phyloP scores from a whole-genome alignment of 2,329 filamentous ascomycete species.

The Aspergillus carbonarius region DNA sequence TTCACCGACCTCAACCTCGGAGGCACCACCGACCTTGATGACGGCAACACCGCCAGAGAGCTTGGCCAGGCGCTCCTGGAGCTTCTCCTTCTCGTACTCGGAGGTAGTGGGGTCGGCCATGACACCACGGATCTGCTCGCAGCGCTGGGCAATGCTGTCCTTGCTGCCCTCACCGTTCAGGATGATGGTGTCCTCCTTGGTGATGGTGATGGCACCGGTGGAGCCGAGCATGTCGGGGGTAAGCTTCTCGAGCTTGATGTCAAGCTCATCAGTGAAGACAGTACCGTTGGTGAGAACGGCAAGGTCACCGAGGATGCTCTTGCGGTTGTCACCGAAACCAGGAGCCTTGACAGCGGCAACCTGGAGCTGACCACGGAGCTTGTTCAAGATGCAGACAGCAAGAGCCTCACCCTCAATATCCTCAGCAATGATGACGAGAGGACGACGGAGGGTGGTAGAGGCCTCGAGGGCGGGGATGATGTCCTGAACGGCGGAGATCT shows the following conservation, averaged over 20 bases:
- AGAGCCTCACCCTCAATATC: constrained; percentile 98
- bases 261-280: constrained; percentile 97
- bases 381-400: constrained; percentile 99
- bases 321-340: constrained; percentile 99
- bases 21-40: constrained; percentile 97
- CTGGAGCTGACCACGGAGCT: constrained; percentile 98
- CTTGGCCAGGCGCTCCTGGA: constrained; percentile 99
- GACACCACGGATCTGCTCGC: constrained; percentile 98
- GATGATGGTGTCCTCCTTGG: constrained; percentile 99
- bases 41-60: constrained; percentile 98
- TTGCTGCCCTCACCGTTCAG: constrained; percentile 96
- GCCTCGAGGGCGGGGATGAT: constrained; percentile 97
- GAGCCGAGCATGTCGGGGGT: constrained; percentile 94
- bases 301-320: constrained; percentile 97
- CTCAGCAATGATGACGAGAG: constrained; percentile 97
- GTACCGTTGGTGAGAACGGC: constrained; percentile 94
- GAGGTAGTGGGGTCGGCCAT: constrained; percentile 91
- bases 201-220: constrained; percentile 98
- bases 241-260: constrained; percentile 98
- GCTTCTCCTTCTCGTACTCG: constrained; percentile 99
- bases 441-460: constrained; percentile 90
- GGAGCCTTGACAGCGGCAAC: constrained; percentile 98
- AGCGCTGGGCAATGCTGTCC: constrained; percentile 88
- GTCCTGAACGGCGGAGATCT: constrained; percentile 98
- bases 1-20: constrained; percentile 97